A percentile compares a stretch with the other conserved stretches of the same genome.
Evolutionary conservation across 139 green algal species (phyloP).

Genomic region (Chlorella sp.): DNA sequence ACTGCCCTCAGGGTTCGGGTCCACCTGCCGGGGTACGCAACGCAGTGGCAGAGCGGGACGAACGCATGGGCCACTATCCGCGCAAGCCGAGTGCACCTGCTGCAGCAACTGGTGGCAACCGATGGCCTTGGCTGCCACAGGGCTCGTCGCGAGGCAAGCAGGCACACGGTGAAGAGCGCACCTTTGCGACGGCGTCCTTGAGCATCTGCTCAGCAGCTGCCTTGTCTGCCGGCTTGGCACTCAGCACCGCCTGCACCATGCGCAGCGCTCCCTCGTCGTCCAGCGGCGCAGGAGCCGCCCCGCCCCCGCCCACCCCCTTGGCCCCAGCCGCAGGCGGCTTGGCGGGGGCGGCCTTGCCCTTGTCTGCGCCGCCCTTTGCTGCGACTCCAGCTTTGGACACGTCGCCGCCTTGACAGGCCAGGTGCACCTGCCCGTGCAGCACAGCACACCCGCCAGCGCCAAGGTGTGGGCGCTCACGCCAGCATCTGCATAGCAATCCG

Average conservation of each 20-base stretch:
- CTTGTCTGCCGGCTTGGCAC: conserved; percentile 22
- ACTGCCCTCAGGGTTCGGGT: conserved; percentile 35
- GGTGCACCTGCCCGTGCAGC: conserved; percentile 13
- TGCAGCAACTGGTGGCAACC: too few relatives aligned
- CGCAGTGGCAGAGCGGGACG: too few relatives aligned
- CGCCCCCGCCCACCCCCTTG: conserved; percentile 3
- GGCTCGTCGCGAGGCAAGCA: too few relatives aligned
- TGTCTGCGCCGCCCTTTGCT: conserved; percentile 8
- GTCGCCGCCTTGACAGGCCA: conserved; percentile 8
- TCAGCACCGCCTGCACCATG: conserved; percentile 32
- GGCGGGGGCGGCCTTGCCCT: neutral
- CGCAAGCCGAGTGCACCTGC: too few relatives aligned
- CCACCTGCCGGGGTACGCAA: conserved; percentile 25
- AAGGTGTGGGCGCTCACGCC: too few relatives aligned
- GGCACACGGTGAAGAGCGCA: too few relatives aligned
- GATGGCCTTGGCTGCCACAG: too few relatives aligned
- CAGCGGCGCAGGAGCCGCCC: neutral
- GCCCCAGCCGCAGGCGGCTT: conserved; percentile 13
- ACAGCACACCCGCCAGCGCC: too few relatives aligned
- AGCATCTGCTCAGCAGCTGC: conserved; percentile 42
- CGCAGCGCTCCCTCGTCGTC: conserved; percentile 41
- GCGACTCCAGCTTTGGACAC: too few relatives aligned
- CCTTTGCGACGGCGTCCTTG: conserved; percentile 32
- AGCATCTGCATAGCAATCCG: too few relatives aligned
- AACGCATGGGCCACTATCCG: too few relatives aligned